A percentile compares a stretch with the other conserved stretches of the same genome.
These are phyloP conservation scores for Arthrobotrys iridis DNA, from an alignment of 2,329 filamentous ascomycete species.

Conservation along the genomic window DNA sequence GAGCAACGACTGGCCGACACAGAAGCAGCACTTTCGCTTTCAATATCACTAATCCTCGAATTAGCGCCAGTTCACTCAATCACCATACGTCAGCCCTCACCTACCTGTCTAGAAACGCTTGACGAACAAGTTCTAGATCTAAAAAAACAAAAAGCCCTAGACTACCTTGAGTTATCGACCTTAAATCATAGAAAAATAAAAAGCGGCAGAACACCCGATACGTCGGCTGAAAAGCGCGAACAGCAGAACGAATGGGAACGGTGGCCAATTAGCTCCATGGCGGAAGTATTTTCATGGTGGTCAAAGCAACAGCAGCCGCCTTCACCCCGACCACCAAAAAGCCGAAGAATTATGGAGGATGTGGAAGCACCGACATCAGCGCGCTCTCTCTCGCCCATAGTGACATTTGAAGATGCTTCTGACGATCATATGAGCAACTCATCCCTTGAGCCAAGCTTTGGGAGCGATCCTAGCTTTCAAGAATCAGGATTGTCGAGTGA, in stretches of 20 bases:
- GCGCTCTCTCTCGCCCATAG: neutral
- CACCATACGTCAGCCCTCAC: neutral
- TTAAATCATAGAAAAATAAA: neutral
- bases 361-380: neutral
- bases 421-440: conserved; percentile 4
- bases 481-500: neutral
- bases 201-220: conserved; percentile 15
- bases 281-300: conserved; percentile 34
- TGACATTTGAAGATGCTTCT: neutral
- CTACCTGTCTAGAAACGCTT: neutral
- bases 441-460: conserved; percentile 8
- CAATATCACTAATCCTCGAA: conserved; percentile 30
- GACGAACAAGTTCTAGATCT: neutral
- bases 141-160: conserved; percentile 15
- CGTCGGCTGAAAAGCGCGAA: conserved; percentile 34
- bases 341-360: neutral
- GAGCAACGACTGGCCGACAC: conserved; percentile 43
- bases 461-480: conserved; percentile 1
- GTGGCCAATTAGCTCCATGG: conserved; percentile 32
- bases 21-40: conserved; percentile 21
- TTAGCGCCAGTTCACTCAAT: neutral
- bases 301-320: neutral
- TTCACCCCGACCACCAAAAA: neutral
- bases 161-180: conserved; percentile 16
- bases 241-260: conserved; percentile 39